phyloP scores from a whole-genome alignment of 768 basidiomycete species.

The Tulasnella sp. region DNA sequence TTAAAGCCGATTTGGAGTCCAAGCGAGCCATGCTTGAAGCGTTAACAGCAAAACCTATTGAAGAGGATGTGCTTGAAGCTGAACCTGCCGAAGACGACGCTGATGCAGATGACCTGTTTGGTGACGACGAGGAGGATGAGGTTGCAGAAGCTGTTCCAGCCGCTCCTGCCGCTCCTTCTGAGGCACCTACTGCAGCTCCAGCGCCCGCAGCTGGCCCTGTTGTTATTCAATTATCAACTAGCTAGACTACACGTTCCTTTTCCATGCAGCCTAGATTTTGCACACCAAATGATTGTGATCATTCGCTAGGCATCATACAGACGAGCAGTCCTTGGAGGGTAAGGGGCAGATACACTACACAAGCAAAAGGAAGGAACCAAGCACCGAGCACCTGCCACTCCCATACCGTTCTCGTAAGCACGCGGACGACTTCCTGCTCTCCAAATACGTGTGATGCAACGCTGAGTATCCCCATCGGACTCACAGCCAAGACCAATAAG shows the following conservation, averaged over 20 bases:
- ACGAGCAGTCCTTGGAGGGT: conserved; percentile 63
- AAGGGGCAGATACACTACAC: conserved; percentile 71
- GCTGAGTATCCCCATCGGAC: conserved; percentile 31
- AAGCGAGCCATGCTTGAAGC: conserved; percentile 76
- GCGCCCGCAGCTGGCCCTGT: conserved; percentile 6
- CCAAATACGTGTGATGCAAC: conserved; percentile 54
- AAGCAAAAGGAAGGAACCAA: conserved; percentile 81
- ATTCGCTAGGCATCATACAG: conserved; percentile 25
- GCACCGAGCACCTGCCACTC: conserved; percentile 75
- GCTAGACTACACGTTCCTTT: background rate
- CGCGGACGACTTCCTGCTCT: conserved; percentile 35
- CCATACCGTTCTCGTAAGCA: conserved; percentile 53
- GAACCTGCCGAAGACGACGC: conserved; percentile 28
- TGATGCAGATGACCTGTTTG: conserved; percentile 33
- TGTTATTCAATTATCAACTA: conserved; percentile 10
- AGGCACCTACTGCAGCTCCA: background rate
- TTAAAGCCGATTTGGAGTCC: conserved; percentile 77
- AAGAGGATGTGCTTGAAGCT: conserved; percentile 42
- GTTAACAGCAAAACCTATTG: conserved; percentile 40
- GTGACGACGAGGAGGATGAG: conserved; percentile 40
- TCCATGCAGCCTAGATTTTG: background rate
- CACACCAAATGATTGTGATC: background rate
- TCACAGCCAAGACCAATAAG: conserved; percentile 24
- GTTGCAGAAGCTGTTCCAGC: conserved; percentile 29
- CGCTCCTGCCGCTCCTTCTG: background rate